Conservation (phyloP, 2,329 filamentous ascomycete species). For the Talaromyces pinophilus region DNA sequence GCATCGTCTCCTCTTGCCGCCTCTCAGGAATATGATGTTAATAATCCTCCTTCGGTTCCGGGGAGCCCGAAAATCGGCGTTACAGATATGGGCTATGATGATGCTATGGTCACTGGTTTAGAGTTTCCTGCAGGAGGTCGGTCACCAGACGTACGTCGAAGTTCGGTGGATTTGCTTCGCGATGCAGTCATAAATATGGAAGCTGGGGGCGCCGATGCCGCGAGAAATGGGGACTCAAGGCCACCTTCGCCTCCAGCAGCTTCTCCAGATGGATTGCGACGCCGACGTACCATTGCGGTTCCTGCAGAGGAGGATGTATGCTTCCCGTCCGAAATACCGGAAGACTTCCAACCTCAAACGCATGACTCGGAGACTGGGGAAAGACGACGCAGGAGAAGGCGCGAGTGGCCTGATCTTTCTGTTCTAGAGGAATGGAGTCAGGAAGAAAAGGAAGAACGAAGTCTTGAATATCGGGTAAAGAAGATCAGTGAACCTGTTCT, state of each 20-base stretch:
- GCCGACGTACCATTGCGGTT: slow-evolving; percentile 61
- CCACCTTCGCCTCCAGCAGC: slow-evolving; percentile 43
- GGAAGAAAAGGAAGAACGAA: slow-evolving; percentile 85
- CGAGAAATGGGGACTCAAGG: slow-evolving; percentile 28
- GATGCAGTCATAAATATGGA: slow-evolving; percentile 52
- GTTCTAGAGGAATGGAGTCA: slow-evolving; percentile 86
- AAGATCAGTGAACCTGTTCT: slow-evolving; percentile 92
- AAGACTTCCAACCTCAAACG: slow-evolving; percentile 62
- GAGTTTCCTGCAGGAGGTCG: slow-evolving; percentile 39
- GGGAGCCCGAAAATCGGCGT: slow-evolving; percentile 58
- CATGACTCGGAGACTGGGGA: slow-evolving; percentile 44
- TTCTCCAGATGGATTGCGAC: slow-evolving; percentile 42
- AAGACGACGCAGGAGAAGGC: slow-evolving; percentile 61
- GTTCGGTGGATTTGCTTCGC: slow-evolving; percentile 32
- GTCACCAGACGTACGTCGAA: slow-evolving; percentile 40
- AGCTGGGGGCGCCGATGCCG: slow-evolving; percentile 20
- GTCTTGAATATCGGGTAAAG: slow-evolving; percentile 79
- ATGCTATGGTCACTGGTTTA: slow-evolving; percentile 52
- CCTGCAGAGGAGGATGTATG: slow-evolving; percentile 85
- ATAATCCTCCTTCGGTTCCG: slow-evolving; percentile 65
- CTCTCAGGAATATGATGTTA: slow-evolving; percentile 58
- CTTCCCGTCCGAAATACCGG: slow-evolving; percentile 83
- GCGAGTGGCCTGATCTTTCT: slow-evolving; percentile 82
- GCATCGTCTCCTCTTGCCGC: slow-evolving; percentile 31
- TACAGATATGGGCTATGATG: slow-evolving; percentile 55